Conservation (phyloP, 441 rosid species). For the Erodium texanum region DNA sequence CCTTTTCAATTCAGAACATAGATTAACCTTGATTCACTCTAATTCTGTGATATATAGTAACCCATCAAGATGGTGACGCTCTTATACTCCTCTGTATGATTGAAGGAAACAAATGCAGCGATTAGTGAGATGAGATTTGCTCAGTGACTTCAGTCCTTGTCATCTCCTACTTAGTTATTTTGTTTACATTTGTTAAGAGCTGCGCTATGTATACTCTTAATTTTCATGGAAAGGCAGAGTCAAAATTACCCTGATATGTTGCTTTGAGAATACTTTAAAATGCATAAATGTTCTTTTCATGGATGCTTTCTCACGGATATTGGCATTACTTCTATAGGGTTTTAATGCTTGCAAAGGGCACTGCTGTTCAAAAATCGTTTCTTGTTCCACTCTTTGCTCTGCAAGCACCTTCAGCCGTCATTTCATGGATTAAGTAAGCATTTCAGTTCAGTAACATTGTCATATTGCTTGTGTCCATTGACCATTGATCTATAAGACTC, state of each 20-base stretch:
- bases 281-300: background rate
- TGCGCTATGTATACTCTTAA: background rate
- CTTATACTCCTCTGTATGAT: too few species aligned
- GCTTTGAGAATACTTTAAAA: background rate
- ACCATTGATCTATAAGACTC: background rate
- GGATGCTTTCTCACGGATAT: conserved; percentile 7
- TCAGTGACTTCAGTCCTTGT: too few species aligned
- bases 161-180: background rate
- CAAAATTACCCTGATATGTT: background rate
- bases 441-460: background rate
- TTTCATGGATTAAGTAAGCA: conserved; percentile 81
- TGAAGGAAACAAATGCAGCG: too few species aligned
- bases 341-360: conserved; percentile 66
- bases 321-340: conserved; percentile 31
- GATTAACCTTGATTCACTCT: too few species aligned
- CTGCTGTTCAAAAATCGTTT: conserved; percentile 61
- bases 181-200: background rate
- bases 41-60: too few species aligned
- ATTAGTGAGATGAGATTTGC: too few species aligned
- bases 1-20: too few species aligned
- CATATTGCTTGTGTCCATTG: background rate
- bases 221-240: background rate
- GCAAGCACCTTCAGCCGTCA: conserved; percentile 51
- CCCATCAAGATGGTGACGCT: too few species aligned
- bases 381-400: conserved; percentile 73